Conservation (phyloP, 1,284 basidiomycete genomes). For the Vanrija pseudolonga region DNA sequence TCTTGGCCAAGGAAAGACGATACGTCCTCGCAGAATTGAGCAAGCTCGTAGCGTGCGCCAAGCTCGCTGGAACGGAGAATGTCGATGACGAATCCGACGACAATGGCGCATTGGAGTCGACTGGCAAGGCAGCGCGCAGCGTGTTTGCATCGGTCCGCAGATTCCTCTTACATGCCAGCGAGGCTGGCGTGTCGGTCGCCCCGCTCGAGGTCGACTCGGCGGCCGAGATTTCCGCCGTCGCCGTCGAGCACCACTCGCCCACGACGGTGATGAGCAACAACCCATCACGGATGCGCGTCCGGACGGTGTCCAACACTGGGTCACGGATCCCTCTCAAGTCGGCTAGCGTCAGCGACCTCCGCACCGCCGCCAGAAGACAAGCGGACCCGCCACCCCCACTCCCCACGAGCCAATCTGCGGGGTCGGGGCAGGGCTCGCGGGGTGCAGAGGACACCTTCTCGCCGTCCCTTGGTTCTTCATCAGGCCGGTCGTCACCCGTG, state of each 20-base stretch:
- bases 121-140: conserved; percentile 49
- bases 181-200: conserved; percentile 64
- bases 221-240: background rate
- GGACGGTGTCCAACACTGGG: background rate
- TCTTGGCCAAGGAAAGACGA: conserved; percentile 73
- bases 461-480: conserved; percentile 23
- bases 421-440: conserved; percentile 8
- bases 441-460: background rate
- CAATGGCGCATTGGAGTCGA: conserved; percentile 39
- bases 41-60: conserved; percentile 75
- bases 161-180: conserved; percentile 63
- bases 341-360: conserved; percentile 59
- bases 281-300: background rate
- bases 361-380: conserved; percentile 42
- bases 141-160: conserved; percentile 50
- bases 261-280: background rate
- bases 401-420: conserved; percentile 16
- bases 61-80: conserved; percentile 55
- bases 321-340: conserved; percentile 34
- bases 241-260: background rate
- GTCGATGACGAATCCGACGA: conserved; percentile 27
- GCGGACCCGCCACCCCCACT: conserved; percentile 40
- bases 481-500: conserved; percentile 25
- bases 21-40: conserved; percentile 78
- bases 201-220: background rate